These are phyloP conservation scores for Chaetomium sp. DNA, from an alignment of 2,329 filamentous ascomycete genomes.

Conservation along the genomic window DNA sequence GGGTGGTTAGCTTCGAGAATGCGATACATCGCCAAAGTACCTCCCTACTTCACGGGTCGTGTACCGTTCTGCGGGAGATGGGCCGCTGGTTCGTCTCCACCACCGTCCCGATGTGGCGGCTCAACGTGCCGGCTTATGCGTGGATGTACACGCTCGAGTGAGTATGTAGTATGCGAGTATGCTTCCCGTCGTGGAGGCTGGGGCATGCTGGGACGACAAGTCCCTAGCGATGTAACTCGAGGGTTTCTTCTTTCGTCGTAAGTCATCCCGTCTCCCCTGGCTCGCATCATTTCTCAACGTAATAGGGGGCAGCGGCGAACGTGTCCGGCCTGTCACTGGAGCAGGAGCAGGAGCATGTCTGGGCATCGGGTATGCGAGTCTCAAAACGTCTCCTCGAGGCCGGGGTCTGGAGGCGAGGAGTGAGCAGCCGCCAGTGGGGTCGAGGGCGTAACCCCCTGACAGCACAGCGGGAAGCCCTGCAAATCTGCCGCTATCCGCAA, in stretches of 20 bases:
- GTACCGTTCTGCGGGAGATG: background rate
- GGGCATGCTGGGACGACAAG: background rate
- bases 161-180: too few species aligned
- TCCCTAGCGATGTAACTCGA: background rate
- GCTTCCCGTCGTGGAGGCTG: background rate
- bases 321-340: background rate
- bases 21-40: conserved; percentile 16
- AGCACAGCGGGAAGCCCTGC: conserved; percentile 21
- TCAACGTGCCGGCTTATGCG: conserved; percentile 5
- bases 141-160: background rate
- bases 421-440: conserved; percentile 28
- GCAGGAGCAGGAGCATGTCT: conserved; percentile 13
- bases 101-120: conserved; percentile 1
- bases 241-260: background rate
- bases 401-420: conserved; percentile 37
- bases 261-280: background rate
- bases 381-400: conserved; percentile 33
- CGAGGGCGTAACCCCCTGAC: conserved; percentile 25
- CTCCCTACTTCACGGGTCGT: background rate
- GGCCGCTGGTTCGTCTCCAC: background rate
- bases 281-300: conserved; percentile 6
- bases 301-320: conserved; percentile 5
- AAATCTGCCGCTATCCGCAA: conserved; percentile 32
- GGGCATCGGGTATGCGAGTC: conserved; percentile 28
- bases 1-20: conserved; percentile 8